These are phyloP conservation scores for Solanum phureja DNA, from an alignment of 257 asterid species.

Conservation along the genomic window DNA sequence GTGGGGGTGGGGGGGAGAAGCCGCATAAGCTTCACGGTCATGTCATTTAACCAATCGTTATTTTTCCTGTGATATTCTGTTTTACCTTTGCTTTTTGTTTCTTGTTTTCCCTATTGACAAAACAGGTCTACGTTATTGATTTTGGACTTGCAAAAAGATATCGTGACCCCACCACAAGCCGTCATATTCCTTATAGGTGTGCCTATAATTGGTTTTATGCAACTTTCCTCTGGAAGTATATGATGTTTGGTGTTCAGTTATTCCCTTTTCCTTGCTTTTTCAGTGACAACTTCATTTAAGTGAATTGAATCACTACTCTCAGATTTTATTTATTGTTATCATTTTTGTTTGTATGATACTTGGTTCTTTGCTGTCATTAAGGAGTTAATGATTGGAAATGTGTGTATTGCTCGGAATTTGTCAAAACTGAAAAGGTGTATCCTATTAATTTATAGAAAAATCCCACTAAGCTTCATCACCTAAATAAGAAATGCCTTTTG, in stretches of 20 bases:
- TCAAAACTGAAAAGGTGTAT: not conserved
- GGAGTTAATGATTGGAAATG: not conserved
- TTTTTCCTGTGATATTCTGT: not conserved
- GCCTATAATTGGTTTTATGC: not conserved
- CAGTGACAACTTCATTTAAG: not conserved
- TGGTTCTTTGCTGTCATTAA: not conserved
- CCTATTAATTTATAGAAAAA: not conserved
- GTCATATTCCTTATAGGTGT: slow-evolving; percentile 82
- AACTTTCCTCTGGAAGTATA: not conserved
- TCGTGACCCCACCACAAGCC: slow-evolving; percentile 60
- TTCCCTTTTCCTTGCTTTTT: not conserved
- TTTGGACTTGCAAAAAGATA: slow-evolving; percentile 91
- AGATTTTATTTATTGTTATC: not conserved
- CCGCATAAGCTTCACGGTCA: not conserved
- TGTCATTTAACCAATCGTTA: not conserved
- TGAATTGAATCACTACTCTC: not conserved
- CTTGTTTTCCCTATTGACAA: not conserved
- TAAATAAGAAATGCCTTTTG: not conserved
- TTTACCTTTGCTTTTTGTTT: not conserved
- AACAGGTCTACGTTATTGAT: slow-evolving; percentile 71
- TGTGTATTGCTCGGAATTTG: not conserved
- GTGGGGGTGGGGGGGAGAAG: not conserved
- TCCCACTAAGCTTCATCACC: not conserved
- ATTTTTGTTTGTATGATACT: not conserved
- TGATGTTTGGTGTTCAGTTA: not conserved